Evolutionary conservation across 495 filamentous ascomycete genomes (phyloP).

Genomic region (Delitschia confertaspora): DNA sequence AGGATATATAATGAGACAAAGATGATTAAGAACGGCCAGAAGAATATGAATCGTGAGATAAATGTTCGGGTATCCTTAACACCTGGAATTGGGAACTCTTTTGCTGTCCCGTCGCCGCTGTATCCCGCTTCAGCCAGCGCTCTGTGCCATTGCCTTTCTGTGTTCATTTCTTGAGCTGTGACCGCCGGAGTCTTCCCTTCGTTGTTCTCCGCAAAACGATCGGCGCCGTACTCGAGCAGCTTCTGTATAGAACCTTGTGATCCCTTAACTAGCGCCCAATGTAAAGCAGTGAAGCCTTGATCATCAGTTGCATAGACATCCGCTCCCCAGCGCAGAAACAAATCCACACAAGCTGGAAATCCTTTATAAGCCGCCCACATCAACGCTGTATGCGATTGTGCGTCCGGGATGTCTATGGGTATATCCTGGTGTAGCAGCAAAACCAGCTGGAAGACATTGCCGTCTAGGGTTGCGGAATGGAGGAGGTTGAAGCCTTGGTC

Average conservation of each 20-base stretch:
- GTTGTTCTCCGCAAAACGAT: slow-evolving; percentile 75
- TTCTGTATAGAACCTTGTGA: slow-evolving; percentile 79
- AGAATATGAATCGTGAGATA: slow-evolving; percentile 80
- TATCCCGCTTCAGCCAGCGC: slow-evolving; percentile 81
- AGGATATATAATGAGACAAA: slow-evolving; percentile 61
- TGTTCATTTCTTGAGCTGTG: slow-evolving; percentile 85
- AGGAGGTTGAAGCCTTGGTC: slow-evolving; percentile 94
- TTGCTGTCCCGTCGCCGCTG: slow-evolving; percentile 64
- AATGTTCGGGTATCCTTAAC: slow-evolving; percentile 65
- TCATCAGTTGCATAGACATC: slow-evolving; percentile 86
- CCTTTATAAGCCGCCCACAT: slow-evolving; percentile 99
- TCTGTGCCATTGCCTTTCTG: slow-evolving; percentile 67
- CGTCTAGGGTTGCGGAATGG: slow-evolving; percentile 93
- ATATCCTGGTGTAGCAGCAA: slow-evolving; percentile 86
- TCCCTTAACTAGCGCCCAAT: slow-evolving; percentile 95
- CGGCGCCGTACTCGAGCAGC: slow-evolving; percentile 85
- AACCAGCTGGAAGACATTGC: slow-evolving; percentile 87
- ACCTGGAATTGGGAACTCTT: slow-evolving; percentile 46
- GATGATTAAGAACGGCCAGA: slow-evolving; percentile 74
- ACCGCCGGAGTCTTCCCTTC: slow-evolving; percentile 80
- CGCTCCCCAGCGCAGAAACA: slow-evolving; percentile 91
- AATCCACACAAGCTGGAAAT: slow-evolving; percentile 78
- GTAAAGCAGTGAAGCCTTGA: slow-evolving; percentile 82
- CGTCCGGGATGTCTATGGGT: slow-evolving; percentile 79
- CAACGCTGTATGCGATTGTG: slow-evolving; percentile 79